Evolutionary conservation across 2,329 filamentous ascomycete species (phyloP).

Genomic region (Tolypocladium ovalisporum): DNA sequence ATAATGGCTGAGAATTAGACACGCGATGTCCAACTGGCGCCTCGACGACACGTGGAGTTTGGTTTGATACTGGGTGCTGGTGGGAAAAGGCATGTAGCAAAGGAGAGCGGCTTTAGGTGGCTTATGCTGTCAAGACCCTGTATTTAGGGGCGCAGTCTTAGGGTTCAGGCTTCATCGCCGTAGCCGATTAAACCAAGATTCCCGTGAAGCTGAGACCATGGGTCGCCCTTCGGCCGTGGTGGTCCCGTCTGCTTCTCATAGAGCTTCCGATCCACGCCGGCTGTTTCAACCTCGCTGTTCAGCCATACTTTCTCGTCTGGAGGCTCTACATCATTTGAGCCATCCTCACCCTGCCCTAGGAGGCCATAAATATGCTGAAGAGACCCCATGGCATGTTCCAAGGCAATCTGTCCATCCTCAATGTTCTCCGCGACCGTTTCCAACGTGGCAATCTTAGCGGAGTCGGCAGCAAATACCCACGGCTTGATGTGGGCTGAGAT

Average conservation of each 20-base stretch:
- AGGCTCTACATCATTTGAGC: slow-evolving; percentile 9
- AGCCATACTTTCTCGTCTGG: slow-evolving; percentile 24
- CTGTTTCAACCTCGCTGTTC: slow-evolving; percentile 13
- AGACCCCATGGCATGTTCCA: slow-evolving; percentile 39
- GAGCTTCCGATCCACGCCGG: neutral
- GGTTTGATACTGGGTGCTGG: neutral
- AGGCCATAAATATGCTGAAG: slow-evolving; percentile 39
- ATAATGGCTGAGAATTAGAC: slow-evolving; percentile 44
- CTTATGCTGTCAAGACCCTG: neutral
- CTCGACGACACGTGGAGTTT: neutral
- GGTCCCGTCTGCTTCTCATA: slow-evolving; percentile 10
- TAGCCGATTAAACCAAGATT: slow-evolving; percentile 40
- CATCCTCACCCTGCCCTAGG: slow-evolving; percentile 24
- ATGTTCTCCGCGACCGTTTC: slow-evolving; percentile 49
- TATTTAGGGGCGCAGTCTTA: neutral
- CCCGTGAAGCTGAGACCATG: slow-evolving; percentile 42
- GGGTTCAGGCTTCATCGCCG: slow-evolving; percentile 14
- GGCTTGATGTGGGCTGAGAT: slow-evolving; percentile 35
- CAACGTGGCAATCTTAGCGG: slow-evolving; percentile 47
- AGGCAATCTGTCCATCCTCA: slow-evolving; percentile 44
- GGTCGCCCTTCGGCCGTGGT: slow-evolving; percentile 17
- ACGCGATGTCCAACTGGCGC: neutral
- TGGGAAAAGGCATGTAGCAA: neutral
- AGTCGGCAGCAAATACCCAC: slow-evolving; percentile 50
- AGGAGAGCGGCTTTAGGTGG: neutral